Evolutionary conservation across 306 rosid genomes (phyloP).

Genomic region (Ormosia emarginata): DNA sequence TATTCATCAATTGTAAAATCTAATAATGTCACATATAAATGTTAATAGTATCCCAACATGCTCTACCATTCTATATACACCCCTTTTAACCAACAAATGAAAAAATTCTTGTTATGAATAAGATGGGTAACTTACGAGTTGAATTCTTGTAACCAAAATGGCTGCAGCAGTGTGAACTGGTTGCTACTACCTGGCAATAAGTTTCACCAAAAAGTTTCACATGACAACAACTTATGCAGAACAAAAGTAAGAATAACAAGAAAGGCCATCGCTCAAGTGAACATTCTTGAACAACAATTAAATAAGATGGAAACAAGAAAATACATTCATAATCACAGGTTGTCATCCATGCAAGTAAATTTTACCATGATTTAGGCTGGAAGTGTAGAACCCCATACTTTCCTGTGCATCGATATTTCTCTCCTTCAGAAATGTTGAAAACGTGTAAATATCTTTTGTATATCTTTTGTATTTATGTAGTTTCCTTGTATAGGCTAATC

Average conservation of each 20-base stretch:
- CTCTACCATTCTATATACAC: not conserved
- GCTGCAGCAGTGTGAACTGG: constrained; percentile 43
- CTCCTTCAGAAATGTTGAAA: too few species aligned
- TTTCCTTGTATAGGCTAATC: too few species aligned
- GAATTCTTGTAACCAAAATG: constrained; percentile 53
- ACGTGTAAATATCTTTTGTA: too few species aligned
- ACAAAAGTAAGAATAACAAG: not conserved
- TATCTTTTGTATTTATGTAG: too few species aligned
- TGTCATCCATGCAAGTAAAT: too few species aligned
- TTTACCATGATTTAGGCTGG: too few species aligned
- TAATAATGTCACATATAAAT: not conserved
- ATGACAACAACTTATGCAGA: not conserved
- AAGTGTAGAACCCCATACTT: too few species aligned
- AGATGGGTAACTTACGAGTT: constrained; percentile 45
- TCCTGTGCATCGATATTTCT: too few species aligned
- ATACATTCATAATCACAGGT: too few species aligned
- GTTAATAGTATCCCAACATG: not conserved
- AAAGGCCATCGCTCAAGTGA: too few species aligned
- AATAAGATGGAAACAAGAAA: too few species aligned
- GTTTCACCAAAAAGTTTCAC: not conserved
- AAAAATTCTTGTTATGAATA: not conserved
- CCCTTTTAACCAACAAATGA: not conserved
- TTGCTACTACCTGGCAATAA: constrained; percentile 50
- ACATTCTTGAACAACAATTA: too few species aligned
- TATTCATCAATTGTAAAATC: not conserved